Evolutionary conservation across 306 rosid species (phyloP).

Genomic region (Geum urbanum): DNA sequence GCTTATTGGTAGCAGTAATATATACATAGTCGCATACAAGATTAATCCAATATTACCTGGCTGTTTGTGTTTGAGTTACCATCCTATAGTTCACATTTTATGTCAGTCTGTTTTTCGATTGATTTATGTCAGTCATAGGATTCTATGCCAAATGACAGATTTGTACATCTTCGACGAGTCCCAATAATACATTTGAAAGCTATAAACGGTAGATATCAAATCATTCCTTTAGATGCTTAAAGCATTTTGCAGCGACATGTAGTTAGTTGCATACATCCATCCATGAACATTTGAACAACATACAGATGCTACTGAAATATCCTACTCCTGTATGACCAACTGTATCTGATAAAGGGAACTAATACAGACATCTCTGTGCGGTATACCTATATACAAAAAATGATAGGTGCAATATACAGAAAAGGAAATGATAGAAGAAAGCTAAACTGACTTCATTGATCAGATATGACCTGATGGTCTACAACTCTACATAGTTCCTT

Average conservation of each 20-base stretch:
- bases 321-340: neutral
- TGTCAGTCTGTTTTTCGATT: too few species aligned
- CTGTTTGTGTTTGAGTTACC: neutral
- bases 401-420: too few species aligned
- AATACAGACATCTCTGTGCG: too few species aligned
- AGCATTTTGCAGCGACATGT: neutral
- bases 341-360: neutral
- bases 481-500: neutral
- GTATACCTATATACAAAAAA: too few species aligned
- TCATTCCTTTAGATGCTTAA: too few species aligned
- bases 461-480: neutral
- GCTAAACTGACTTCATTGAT: too few species aligned
- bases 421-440: too few species aligned
- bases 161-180: too few species aligned
- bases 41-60: neutral
- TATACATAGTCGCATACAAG: neutral
- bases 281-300: too few species aligned
- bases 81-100: neutral
- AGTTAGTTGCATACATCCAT: too few species aligned
- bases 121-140: too few species aligned
- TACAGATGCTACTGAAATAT: neutral
- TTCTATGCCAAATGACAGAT: too few species aligned
- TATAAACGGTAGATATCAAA: neutral
- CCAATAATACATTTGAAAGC: neutral
- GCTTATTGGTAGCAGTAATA: conserved; percentile 26